Base-by-base conservation (phyloP, 257 asterid genomes). In the Mentha longifolia region DNA sequence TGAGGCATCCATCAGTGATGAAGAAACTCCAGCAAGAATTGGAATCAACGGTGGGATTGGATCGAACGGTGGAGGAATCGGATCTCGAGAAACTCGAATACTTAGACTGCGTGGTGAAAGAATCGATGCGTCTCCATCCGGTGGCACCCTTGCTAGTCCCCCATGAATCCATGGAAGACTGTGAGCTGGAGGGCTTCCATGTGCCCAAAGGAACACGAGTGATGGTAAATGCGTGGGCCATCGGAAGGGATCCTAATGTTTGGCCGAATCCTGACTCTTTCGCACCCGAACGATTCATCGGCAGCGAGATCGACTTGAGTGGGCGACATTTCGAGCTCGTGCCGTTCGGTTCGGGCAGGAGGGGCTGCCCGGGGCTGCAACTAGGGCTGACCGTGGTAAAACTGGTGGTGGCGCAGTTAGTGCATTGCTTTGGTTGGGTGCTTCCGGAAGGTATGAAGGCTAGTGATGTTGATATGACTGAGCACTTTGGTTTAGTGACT, bases 381-480 rank as follows among this genome's bases (percentile, higher is more conserved):
- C 46, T 82, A 13, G 86, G 78, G 9, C 46, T 82, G 1, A 28
- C 46, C 2, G 1, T 59, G 14, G 77, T 81, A 7, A 71, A 57
- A 9, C 17, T 78, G n/a, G 19, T 78, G 68, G 51, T 82, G 43
- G 73, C 81, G 0, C 86, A 81, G 15, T 35, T 77, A 31, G 76
- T 71, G 52, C 82, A 81, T 66, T 81, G 82, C 74, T 81, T 77
- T 39, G 68, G 77, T 41, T 81, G 85, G 85, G 55, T 65, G 39
- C 68, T 77, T 65, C 82, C 80, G 0, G 25, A 60, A 51, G 80
- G 45, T 9, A 42, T 58, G 77, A 1, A 10, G 11, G 61, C 72
- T 0, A 9, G 20, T 16, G 76, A n/a, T n/a, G n/a, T n/a, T n/a
- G n/a, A n/a, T n/a, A n/a, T n/a, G n/a, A n/a, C n/a, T n/a, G n/a